A percentile compares a stretch with the other conserved stretches of the same genome.
These are phyloP conservation scores for Tetradesmus lagerheimii DNA, from an alignment of 139 green algal genomes.

Conservation along the genomic window DNA sequence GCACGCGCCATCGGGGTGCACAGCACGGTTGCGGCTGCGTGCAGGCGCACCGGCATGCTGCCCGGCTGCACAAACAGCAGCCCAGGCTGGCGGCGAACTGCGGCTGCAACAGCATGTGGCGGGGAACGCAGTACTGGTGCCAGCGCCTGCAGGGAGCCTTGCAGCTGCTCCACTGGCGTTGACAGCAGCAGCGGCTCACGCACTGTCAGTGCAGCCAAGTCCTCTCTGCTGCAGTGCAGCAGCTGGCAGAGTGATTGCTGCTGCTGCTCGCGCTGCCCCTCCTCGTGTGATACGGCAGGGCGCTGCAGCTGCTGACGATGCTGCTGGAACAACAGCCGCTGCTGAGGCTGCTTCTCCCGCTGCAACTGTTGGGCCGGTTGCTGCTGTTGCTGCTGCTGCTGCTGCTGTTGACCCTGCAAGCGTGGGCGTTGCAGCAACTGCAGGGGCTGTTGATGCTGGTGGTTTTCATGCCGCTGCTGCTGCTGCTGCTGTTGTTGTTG, in stretches of 20 bases:
- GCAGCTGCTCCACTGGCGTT: not conserved
- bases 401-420: not conserved
- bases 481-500: not conserved
- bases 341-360: not conserved
- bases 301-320: conserved; percentile 17
- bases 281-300: not conserved
- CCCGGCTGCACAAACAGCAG: conserved; percentile 22
- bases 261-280: conserved; percentile 32
- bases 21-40: not conserved
- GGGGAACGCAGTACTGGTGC: not conserved
- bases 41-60: not conserved
- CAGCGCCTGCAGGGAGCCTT: not conserved
- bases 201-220: not conserved
- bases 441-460: not conserved
- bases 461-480: not conserved
- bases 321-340: not conserved
- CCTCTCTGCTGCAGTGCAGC: conserved; percentile 21
- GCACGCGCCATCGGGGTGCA: not conserved
- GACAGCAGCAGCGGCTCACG: conserved; percentile 1
- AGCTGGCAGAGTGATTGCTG: conserved; percentile 4
- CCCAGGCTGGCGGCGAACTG: not conserved
- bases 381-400: conserved; percentile 1
- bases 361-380: too few relatives aligned
- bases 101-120: not conserved
- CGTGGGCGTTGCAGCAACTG: not conserved